Evolutionary conservation across 352 stramenopile species (phyloP).

Genomic region (Lagenidium sp.): DNA sequence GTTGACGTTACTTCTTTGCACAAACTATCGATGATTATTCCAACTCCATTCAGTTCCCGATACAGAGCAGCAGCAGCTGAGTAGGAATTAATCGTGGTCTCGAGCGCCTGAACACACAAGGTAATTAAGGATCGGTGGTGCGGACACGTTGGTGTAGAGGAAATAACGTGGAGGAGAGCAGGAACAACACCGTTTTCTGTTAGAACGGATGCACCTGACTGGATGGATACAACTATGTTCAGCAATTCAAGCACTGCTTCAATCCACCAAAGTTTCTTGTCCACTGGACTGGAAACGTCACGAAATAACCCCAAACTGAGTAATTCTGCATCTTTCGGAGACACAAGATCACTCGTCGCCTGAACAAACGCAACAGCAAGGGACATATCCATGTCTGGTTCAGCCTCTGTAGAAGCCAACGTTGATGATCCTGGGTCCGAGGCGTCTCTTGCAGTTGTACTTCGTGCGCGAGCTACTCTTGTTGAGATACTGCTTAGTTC

Average conservation of each 20-base stretch:
- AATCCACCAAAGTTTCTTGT: slow-evolving; percentile 67
- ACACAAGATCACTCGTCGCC: slow-evolving; percentile 67
- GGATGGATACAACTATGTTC: slow-evolving; percentile 63
- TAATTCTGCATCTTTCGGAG: slow-evolving; percentile 53
- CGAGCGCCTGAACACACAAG: slow-evolving; percentile 70
- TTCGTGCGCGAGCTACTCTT: too few species aligned
- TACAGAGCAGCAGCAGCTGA: slow-evolving; percentile 61
- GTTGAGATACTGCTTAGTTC: too few species aligned
- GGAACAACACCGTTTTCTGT: slow-evolving; percentile 83
- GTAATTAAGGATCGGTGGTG: slow-evolving; percentile 70
- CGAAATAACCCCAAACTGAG: slow-evolving; percentile 41
- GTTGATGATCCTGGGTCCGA: too few species aligned
- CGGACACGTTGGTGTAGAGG: slow-evolving; percentile 33
- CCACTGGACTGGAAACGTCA: slow-evolving; percentile 26
- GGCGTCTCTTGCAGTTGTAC: too few species aligned
- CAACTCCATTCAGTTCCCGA: slow-evolving; percentile 76
- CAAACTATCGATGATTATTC: slow-evolving; percentile 75
- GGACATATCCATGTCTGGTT: slow-evolving; percentile 86
- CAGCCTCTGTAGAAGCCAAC: slow-evolving; percentile 24
- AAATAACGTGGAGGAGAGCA: slow-evolving; percentile 68
- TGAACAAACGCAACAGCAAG: slow-evolving; percentile 83
- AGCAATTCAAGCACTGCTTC: slow-evolving; percentile 71
- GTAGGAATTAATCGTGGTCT: slow-evolving; percentile 77
- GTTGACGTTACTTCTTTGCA: not conserved
- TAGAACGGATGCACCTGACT: slow-evolving; percentile 60